These are phyloP conservation scores for Thelonectria olida DNA, from an alignment of 2,329 filamentous ascomycete species.

Conservation along the genomic window DNA sequence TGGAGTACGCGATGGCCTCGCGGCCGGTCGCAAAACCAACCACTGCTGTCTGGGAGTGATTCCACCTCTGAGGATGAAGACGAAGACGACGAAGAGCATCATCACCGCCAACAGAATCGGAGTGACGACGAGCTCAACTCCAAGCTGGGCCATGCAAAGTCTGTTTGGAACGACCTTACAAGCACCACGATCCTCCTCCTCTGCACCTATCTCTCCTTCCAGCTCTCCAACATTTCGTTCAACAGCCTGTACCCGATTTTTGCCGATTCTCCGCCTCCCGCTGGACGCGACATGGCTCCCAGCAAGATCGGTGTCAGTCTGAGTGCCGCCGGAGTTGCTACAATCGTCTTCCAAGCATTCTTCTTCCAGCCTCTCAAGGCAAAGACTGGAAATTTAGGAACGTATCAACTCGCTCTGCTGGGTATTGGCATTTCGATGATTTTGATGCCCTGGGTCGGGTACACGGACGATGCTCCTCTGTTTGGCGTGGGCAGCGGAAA, in stretches of 20 bases:
- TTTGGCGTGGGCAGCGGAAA: constrained; percentile 70
- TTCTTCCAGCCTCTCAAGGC: constrained; percentile 83
- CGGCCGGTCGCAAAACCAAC: constrained; percentile 35
- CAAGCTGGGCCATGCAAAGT: constrained; percentile 23
- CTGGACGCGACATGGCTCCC: constrained; percentile 79
- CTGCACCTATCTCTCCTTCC: constrained; percentile 89
- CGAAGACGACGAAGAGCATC: constrained; percentile 36
- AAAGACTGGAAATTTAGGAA: constrained; percentile 84
- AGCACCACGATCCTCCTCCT: constrained; percentile 85
- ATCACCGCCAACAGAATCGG: constrained; percentile 25
- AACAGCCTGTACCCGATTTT: constrained; percentile 97
- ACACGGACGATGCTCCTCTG: constrained; percentile 67
- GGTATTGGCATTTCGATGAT: constrained; percentile 85
- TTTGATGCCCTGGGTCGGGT: constrained; percentile 89
- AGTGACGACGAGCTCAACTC: constrained; percentile 42
- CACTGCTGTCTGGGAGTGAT: constrained; percentile 40
- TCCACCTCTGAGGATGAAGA: constrained; percentile 36
- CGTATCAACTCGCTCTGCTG: constrained; percentile 81
- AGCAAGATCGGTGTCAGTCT: constrained; percentile 86
- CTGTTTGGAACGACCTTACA: constrained; percentile 69
- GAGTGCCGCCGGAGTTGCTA: constrained; percentile 83
- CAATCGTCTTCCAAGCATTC: constrained; percentile 89
- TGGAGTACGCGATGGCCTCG: constrained; percentile 53
- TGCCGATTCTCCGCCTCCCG: constrained; percentile 76
- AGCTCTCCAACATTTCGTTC: constrained; percentile 92